Conservation (phyloP, 2,329 filamentous ascomycete species). For the Catunica adiposa region DNA sequence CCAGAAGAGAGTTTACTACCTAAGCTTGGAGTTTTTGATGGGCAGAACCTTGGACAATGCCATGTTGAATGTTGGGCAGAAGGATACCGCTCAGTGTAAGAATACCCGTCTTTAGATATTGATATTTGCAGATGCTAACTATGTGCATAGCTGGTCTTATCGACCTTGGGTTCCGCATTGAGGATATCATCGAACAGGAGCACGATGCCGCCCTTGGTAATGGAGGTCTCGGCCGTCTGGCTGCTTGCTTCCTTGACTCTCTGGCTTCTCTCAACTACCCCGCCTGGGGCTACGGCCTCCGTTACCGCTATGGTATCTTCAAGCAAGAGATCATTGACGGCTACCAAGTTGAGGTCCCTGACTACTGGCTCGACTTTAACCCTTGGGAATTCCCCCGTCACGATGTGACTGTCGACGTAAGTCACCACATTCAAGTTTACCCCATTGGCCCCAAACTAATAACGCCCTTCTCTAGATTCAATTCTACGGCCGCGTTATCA, state of each 20-base stretch:
- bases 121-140: constrained; percentile 17
- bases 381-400: constrained; percentile 97
- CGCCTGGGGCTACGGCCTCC: constrained; percentile 90
- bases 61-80: constrained; percentile 88
- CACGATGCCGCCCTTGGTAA: constrained; percentile 94
- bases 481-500: constrained; percentile 79
- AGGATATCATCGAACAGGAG: constrained; percentile 87
- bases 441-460: neutral
- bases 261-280: constrained; percentile 87
- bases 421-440: constrained; percentile 17
- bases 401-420: constrained; percentile 77
- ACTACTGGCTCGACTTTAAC: constrained; percentile 99
- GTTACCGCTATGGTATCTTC: constrained; percentile 96
- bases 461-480: constrained; percentile 42
- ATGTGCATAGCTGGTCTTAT: constrained; percentile 50
- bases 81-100: constrained; percentile 65
- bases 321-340: constrained; percentile 98
- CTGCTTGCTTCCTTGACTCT: constrained; percentile 93
- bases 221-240: constrained; percentile 82
- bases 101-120: neutral
- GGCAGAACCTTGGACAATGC: constrained; percentile 92
- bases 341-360: constrained; percentile 93
- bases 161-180: constrained; percentile 90
- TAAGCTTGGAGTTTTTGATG: constrained; percentile 97
- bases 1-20: constrained; percentile 88